These are phyloP conservation scores for Boletus bicolor DNA, from an alignment of 768 basidiomycete species.

Conservation along the genomic window DNA sequence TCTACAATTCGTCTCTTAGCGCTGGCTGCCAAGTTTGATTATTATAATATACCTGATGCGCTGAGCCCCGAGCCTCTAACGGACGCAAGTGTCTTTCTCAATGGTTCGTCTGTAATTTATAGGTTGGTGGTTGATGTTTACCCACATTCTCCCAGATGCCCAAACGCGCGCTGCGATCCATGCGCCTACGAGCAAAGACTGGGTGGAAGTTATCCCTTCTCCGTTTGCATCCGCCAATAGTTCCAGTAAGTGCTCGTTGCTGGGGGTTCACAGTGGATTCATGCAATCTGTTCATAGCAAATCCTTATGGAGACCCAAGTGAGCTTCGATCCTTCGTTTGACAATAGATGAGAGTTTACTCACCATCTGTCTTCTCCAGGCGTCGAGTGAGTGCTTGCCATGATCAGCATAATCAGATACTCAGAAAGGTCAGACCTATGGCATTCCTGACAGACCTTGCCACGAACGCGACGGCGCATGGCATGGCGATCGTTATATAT, in stretches of 20 bases:
- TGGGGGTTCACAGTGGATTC: not conserved
- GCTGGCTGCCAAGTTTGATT: slow-evolving; percentile 23
- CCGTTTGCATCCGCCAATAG: slow-evolving; percentile 4
- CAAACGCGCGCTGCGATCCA: slow-evolving; percentile 56
- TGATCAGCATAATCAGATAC: not conserved
- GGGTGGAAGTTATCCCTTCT: slow-evolving; percentile 24
- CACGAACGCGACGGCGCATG: slow-evolving; percentile 41
- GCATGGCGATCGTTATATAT: slow-evolving; percentile 51
- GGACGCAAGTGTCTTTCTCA: no score
- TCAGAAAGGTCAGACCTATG: slow-evolving; percentile 46
- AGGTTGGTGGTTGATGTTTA: slow-evolving; percentile 33
- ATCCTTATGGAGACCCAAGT: slow-evolving; percentile 30
- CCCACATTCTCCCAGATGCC: no score
- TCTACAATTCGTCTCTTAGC: not conserved
- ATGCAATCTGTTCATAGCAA: slow-evolving; percentile 5
- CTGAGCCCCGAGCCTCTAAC: no score
- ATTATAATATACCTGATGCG: no score
- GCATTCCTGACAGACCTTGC: slow-evolving; percentile 39
- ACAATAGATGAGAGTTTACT: not conserved
- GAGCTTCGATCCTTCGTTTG: slow-evolving; percentile 1
- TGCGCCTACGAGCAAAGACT: slow-evolving; percentile 60
- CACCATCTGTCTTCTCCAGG: slow-evolving; percentile 18
- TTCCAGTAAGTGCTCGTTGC: slow-evolving; percentile 13
- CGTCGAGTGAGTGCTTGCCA: slow-evolving; percentile 28
- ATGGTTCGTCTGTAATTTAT: no score